Evolutionary conservation across 148 eudicot species (phyloP).

Genomic region (Nyssa sinensis): DNA sequence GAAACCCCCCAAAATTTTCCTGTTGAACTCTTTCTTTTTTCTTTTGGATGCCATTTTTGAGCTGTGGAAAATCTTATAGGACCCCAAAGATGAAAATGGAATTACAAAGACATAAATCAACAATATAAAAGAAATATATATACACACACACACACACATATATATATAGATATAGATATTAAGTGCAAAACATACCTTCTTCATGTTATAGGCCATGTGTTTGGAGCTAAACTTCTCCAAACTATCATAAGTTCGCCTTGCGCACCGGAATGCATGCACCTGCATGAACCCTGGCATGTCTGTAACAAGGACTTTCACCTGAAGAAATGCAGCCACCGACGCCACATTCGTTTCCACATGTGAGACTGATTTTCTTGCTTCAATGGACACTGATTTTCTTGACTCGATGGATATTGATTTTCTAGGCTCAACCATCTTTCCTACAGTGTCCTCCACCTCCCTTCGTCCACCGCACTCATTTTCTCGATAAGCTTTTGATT

Average conservation of each 20-base stretch:
- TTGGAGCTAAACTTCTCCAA: slow-evolving; percentile 82
- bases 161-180: no score
- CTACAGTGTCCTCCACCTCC: neutral
- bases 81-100: neutral
- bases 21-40: no score
- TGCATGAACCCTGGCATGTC: slow-evolving; percentile 95
- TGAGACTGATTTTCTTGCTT: slow-evolving; percentile 47
- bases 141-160: no score
- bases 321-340: slow-evolving; percentile 42
- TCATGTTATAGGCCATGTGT: slow-evolving; percentile 64
- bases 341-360: slow-evolving; percentile 28
- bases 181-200: slow-evolving; percentile 48
- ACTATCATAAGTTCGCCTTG: slow-evolving; percentile 66
- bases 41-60: neutral
- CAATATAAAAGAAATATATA: neutral
- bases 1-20: no score
- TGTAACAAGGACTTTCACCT: slow-evolving; percentile 70
- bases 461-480: neutral
- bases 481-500: slow-evolving; percentile 38
- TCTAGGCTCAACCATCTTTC: slow-evolving; percentile 7
- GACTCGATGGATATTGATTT: neutral
- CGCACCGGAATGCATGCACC: slow-evolving; percentile 77
- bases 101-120: no score
- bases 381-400: neutral
- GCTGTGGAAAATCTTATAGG: neutral